A percentile compares a stretch with the other conserved stretches of the same genome.
Evolutionary conservation across 768 basidiomycete species (phyloP).

Genomic region (Russula compacta): DNA sequence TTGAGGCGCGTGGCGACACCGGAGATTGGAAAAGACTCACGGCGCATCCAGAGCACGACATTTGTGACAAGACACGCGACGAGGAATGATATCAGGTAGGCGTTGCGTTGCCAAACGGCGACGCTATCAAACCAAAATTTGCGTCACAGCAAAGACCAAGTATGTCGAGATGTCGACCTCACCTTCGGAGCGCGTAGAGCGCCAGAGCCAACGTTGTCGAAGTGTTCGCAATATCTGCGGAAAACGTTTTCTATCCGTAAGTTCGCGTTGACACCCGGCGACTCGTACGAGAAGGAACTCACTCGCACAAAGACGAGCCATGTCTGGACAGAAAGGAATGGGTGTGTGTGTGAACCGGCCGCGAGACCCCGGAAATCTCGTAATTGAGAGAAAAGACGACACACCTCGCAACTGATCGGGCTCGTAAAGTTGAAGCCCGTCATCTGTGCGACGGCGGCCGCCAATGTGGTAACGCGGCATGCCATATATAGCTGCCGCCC

Average conservation of each 20-base stretch:
- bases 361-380: not conserved
- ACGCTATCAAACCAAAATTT: not conserved
- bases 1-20: not conserved
- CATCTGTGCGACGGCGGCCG: not conserved
- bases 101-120: constrained; percentile 11
- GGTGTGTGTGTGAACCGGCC: not conserved
- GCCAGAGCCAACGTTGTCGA: constrained; percentile 7
- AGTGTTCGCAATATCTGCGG: constrained; percentile 4
- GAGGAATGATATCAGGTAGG: not conserved
- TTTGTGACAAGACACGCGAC: not conserved
- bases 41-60: constrained; percentile 9
- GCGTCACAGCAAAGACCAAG: not conserved
- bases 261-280: not conserved
- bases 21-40: not conserved
- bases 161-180: not conserved
- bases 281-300: not conserved
- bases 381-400: not conserved
- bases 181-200: constrained; percentile 13
- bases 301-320: constrained; percentile 9
- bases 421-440: constrained; percentile 9
- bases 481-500: constrained; percentile 3
- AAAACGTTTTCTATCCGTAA: not conserved
- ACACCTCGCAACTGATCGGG: constrained; percentile 7
- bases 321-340: not conserved
- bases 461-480: constrained; percentile 10